These are phyloP conservation scores for Bacidia rubella DNA, from an alignment of 495 filamentous ascomycete genomes.

Conservation along the genomic window DNA sequence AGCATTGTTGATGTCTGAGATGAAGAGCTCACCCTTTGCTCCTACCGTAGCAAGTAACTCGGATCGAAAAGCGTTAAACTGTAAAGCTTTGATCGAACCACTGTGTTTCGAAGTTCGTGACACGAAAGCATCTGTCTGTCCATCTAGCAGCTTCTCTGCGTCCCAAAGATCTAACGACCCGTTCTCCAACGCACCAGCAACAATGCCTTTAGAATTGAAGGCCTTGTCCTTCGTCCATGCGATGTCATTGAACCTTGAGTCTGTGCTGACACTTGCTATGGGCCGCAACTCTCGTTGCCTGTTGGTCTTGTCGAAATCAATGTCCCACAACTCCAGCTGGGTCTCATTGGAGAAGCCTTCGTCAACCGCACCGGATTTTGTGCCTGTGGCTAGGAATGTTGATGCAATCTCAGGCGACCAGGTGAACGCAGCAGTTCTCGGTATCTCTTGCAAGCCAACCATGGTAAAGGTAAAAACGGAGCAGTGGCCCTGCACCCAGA, in stretches of 20 bases:
- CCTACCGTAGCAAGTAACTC: constrained; percentile 88
- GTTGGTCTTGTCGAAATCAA: constrained; percentile 59
- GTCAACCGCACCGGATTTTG: constrained; percentile 84
- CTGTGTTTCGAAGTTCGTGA: constrained; percentile 85
- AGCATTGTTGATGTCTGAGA: constrained; percentile 85
- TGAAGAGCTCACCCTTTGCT: constrained; percentile 89
- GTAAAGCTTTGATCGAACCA: constrained; percentile 84
- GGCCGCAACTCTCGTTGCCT: constrained; percentile 75
- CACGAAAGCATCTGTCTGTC: constrained; percentile 55
- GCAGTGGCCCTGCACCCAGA: background rate
- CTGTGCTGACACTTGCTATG: constrained; percentile 65
- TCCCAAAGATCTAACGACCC: constrained; percentile 94
- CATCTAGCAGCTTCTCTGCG: constrained; percentile 67
- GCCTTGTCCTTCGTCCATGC: constrained; percentile 77
- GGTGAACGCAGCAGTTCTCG: constrained; percentile 89
- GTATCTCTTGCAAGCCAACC: constrained; percentile 90
- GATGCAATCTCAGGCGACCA: constrained; percentile 71
- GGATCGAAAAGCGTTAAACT: constrained; percentile 92
- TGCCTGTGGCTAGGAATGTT: constrained; percentile 87
- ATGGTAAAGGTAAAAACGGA: constrained; percentile 38
- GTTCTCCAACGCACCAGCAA: constrained; percentile 92
- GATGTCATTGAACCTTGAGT: constrained; percentile 96
- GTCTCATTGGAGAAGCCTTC: constrained; percentile 97
- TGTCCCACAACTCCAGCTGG: constrained; percentile 91
- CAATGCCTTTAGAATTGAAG: constrained; percentile 65